Conservation (phyloP, 805 yeast genomes). For the Myxozyma neotropica region DNA sequence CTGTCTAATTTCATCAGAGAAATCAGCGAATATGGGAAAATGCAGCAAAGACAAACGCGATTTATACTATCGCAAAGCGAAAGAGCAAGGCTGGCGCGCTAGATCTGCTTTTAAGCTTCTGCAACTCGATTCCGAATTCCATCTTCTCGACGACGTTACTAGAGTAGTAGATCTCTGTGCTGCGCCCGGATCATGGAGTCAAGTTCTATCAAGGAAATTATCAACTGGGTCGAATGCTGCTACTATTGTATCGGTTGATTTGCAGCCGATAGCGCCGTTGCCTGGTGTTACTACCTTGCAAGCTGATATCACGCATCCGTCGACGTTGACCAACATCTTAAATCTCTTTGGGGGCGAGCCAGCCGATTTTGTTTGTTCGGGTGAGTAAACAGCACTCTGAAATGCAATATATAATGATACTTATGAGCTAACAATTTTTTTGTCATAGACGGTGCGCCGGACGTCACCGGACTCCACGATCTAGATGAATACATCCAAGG, state of each 20-base stretch:
- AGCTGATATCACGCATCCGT: slow-evolving; percentile 97
- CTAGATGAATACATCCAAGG: slow-evolving; percentile 97
- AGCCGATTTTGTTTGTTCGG: slow-evolving; percentile 90
- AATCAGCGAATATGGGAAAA: slow-evolving; percentile 36
- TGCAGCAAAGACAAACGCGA: slow-evolving; percentile 36
- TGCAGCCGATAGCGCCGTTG: slow-evolving; percentile 98
- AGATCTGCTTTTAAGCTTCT: slow-evolving; percentile 92
- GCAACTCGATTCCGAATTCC: slow-evolving; percentile 88
- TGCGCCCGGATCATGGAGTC: slow-evolving; percentile 99
- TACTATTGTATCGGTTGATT: slow-evolving; percentile 89
- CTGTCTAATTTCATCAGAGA: too few relatives aligned
- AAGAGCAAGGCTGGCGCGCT: slow-evolving; percentile 98
- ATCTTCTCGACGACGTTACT: slow-evolving; percentile 66
- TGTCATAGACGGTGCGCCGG: slow-evolving; percentile 99
- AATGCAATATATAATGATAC: neutral
- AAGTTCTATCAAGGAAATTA: slow-evolving; percentile 73
- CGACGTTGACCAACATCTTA: slow-evolving; percentile 73
- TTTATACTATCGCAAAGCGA: slow-evolving; percentile 66
- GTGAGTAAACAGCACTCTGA: slow-evolving; percentile 9
- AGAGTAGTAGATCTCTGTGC: slow-evolving; percentile 97
- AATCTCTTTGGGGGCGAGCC: slow-evolving; percentile 85
- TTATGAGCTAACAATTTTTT: neutral
- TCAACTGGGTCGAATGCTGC: slow-evolving; percentile 44
- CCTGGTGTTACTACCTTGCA: slow-evolving; percentile 85
- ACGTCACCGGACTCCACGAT: slow-evolving; percentile 96